phyloP scores from a whole-genome alignment of 371 early-diverging fungal genomes.

The Lichtheimia hyalospora region DNA sequence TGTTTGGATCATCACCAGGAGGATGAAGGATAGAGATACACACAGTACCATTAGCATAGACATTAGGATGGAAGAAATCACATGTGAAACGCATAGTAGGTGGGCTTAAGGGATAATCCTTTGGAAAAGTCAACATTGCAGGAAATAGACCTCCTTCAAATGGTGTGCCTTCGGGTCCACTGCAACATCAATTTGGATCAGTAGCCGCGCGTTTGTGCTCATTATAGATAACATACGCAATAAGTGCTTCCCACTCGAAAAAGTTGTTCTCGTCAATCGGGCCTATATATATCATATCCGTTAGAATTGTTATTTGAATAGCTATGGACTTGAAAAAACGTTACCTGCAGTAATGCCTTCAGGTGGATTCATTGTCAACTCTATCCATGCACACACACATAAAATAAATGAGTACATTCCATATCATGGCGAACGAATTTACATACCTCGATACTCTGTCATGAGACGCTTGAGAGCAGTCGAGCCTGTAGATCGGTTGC shows the following conservation, averaged over 20 bases:
- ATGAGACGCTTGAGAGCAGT: constrained; percentile 94
- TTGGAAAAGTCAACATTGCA: constrained; percentile 85
- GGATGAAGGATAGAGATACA: constrained; percentile 99
- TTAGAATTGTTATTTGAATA: neutral
- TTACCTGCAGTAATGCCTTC: constrained; percentile 95
- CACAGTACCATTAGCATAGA: constrained; percentile 96
- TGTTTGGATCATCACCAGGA: constrained; percentile 97
- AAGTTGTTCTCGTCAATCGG: constrained; percentile 91
- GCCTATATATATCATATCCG: constrained; percentile 44
- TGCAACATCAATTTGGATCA: constrained; percentile 19
- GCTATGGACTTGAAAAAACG: neutral
- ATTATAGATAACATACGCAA: constrained; percentile 63
- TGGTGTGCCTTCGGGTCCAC: constrained; percentile 93
- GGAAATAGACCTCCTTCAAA: constrained; percentile 90
- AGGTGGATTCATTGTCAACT: constrained; percentile 91
- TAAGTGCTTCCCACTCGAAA: constrained; percentile 96
- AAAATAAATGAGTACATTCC: constrained; percentile 1
- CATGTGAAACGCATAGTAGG: constrained; percentile 91
- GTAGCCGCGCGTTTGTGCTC: neutral
- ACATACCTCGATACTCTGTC: constrained; percentile 92
- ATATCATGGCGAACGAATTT: constrained; percentile 1
- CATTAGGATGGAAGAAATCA: constrained; percentile 95
- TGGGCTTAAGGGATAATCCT: constrained; percentile 95
- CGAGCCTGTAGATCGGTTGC: constrained; percentile 48
- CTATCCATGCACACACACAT: constrained; percentile 37